A percentile compares a stretch with the other conserved stretches of the same genome.
These are phyloP conservation scores for Caryopteris hybrid DNA, from an alignment of 305 asterid genomes.

Conservation along the genomic window DNA sequence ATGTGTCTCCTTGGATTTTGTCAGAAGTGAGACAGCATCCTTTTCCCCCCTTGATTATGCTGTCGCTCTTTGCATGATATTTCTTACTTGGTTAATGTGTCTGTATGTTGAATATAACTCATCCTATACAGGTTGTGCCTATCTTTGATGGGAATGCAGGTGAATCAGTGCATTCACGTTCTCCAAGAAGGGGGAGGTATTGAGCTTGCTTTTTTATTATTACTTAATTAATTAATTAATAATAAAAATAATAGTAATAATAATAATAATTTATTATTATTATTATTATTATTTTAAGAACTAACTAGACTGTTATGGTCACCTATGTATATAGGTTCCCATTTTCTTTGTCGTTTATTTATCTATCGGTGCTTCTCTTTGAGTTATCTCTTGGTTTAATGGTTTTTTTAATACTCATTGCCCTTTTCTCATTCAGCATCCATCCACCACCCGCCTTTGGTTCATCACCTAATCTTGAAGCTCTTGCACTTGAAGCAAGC, in stretches of 20 bases:
- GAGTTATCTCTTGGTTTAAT: background rate
- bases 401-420: constrained; percentile 20
- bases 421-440: constrained; percentile 42
- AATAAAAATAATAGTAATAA: too few relatives aligned
- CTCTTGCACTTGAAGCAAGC: constrained; percentile 76
- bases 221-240: too few relatives aligned
- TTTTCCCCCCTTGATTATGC: background rate
- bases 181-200: constrained; percentile 46
- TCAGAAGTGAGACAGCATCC: constrained; percentile 3
- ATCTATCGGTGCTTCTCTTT: background rate
- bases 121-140: constrained; percentile 49
- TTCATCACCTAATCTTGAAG: constrained; percentile 96
- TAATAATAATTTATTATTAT: too few relatives aligned
- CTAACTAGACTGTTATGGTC: background rate
- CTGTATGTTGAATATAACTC: constrained; percentile 17
- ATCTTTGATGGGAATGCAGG: constrained; percentile 43
- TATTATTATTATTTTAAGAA: too few relatives aligned
- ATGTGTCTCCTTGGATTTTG: background rate
- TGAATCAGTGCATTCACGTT: constrained; percentile 43
- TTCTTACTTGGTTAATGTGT: constrained; percentile 15
- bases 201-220: background rate
- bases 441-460: constrained; percentile 99
- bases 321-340: constrained; percentile 7
- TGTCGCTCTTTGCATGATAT: constrained; percentile 12
- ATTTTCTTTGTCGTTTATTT: background rate